Base-by-base conservation (phyloP, 2,329 filamentous ascomycete genomes). In the Talaromyces sp. region DNA sequence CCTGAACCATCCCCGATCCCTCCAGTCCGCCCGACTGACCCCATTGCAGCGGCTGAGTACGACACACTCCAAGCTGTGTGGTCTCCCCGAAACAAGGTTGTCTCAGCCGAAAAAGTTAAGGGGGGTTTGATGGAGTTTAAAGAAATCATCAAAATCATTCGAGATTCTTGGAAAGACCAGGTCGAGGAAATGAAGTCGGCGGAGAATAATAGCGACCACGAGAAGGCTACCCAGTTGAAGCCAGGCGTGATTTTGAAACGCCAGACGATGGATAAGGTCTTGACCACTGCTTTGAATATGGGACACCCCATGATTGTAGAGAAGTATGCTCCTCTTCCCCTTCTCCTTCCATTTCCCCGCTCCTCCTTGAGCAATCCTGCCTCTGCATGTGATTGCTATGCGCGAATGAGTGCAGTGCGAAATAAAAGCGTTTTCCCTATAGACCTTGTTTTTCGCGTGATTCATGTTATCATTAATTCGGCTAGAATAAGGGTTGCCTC, bases 51-150 rank as follows among this genome's bases (percentile, higher is more conserved):
- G 39, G 77, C 79, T 13, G 75, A 78, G 49, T 86, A 86, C 67
- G 83, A 86, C 64, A 77, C 82, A 9, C 79, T 86, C 51, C 82
- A 83, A 65, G 82, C 83, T 27, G 78, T 85, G 10, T 87, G 84
- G 84, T 79, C 76, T 44, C 79, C 81, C 41, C 79, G 79, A 54
- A 81, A 80, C 56, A 78, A 77, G 55, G 68, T 73, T 29, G 72
- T 79, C 17, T 71, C 74, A 49, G 71, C 76, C 14, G 78, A 81
- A 22, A 79, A 79, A 54, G 80, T 86, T 52, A 80, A 82, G 58
- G 73, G 70, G 56, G 80, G 80, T 40, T 73, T 86, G 57, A 76
- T 77, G 45, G 76, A 80, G 39, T 82, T 83, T 63, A 85, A 83
- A 74, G 82, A 86, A 44, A 73, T 86, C 40, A 73, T 86, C 54